Percentiles rank a stretch among this genome's conserved stretches.
Evolutionary conservation across 1,139 yeast species (phyloP).

Genomic region (Pichiaceae sp.): DNA sequence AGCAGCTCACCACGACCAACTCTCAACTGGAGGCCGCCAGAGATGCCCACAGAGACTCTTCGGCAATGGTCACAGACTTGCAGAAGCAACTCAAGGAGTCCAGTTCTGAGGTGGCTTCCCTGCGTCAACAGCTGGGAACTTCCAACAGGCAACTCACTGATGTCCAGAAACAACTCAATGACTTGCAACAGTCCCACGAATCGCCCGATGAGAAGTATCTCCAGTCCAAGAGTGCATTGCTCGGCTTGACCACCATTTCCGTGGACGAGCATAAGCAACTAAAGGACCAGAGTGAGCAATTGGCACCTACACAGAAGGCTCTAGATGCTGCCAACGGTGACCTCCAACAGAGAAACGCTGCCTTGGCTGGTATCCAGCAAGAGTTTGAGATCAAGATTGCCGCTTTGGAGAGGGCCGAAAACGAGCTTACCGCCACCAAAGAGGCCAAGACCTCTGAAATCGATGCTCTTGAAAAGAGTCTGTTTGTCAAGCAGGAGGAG

Average conservation of each 20-base stretch:
- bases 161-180: slow-evolving; percentile 17
- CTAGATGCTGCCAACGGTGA: background rate
- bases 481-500: background rate
- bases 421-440: background rate
- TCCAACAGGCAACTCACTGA: slow-evolving; percentile 4
- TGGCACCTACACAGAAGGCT: background rate
- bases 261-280: slow-evolving; percentile 11
- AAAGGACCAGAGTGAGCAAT: background rate
- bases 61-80: slow-evolving; percentile 3
- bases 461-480: background rate
- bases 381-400: background rate
- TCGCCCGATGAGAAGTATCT: slow-evolving; percentile 22
- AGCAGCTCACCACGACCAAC: background rate
- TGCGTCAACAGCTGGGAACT: background rate
- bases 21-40: background rate
- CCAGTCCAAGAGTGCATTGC: slow-evolving; percentile 20
- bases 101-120: slow-evolving; percentile 2
- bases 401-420: background rate
- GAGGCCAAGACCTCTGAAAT: background rate
- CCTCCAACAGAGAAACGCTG: background rate
- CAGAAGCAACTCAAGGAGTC: background rate
- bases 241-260: slow-evolving; percentile 19
- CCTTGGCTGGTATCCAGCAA: background rate
- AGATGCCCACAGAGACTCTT: background rate
- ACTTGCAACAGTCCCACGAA: slow-evolving; percentile 3